phyloP scores from a whole-genome alignment of 2,329 filamentous ascomycete genomes.

The Gnomoniopsis smithogilvyi region DNA sequence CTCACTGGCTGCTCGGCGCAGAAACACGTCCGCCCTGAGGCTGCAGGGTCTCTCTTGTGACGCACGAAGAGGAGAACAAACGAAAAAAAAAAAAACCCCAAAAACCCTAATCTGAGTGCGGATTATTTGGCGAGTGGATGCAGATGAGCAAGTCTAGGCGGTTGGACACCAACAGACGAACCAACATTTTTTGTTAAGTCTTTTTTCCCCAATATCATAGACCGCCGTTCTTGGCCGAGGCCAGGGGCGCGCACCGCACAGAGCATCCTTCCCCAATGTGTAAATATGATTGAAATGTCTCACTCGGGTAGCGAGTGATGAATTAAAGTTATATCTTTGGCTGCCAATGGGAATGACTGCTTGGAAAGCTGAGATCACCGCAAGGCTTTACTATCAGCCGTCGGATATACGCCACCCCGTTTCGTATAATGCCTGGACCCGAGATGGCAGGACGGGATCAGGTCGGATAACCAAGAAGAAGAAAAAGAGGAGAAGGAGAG shows the following conservation, averaged over 20 bases:
- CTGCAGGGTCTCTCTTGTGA: not conserved
- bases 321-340: not conserved
- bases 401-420: slow-evolving; percentile 10
- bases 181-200: no score
- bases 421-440: slow-evolving; percentile 12
- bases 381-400: not conserved
- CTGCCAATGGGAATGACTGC: not conserved
- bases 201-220: no score
- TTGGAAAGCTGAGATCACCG: not conserved
- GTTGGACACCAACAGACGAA: not conserved
- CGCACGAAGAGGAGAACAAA: no score
- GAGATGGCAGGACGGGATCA: not conserved
- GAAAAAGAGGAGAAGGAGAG: no score
- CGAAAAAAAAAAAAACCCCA: no score
- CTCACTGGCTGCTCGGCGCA: not conserved
- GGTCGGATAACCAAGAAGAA: slow-evolving; percentile 3
- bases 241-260: not conserved
- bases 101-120: not conserved
- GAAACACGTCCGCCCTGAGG: not conserved
- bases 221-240: not conserved
- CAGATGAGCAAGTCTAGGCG: not conserved
- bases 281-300: not conserved
- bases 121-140: not conserved
- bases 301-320: slow-evolving; percentile 2
- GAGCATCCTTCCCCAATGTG: not conserved